These are phyloP conservation scores for Mycena galopus DNA, from an alignment of 768 basidiomycete genomes.

Conservation along the genomic window DNA sequence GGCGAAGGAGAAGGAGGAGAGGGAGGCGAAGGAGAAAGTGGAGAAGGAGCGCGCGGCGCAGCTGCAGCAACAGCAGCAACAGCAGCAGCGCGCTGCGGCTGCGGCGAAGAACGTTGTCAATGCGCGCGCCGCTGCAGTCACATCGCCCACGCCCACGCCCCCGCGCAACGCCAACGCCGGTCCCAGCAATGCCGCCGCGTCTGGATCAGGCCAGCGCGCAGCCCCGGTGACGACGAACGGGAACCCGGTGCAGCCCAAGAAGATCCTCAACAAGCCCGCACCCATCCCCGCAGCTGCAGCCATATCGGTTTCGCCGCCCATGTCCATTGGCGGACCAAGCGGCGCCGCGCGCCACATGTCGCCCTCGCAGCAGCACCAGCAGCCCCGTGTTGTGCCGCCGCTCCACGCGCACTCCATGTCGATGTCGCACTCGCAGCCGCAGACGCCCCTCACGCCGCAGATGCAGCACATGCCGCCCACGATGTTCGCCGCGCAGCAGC, in stretches of 20 bases:
- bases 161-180: conserved; percentile 52
- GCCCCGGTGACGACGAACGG: conserved; percentile 48
- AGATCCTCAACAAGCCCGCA: conserved; percentile 66
- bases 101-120: conserved; percentile 50
- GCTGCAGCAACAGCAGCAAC: conserved; percentile 44
- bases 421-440: conserved; percentile 57
- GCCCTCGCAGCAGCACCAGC: conserved; percentile 50
- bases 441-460: conserved; percentile 64
- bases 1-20: conserved; percentile 58
- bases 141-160: conserved; percentile 60
- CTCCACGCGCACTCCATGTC: conserved; percentile 42
- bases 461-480: conserved; percentile 59
- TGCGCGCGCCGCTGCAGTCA: conserved; percentile 49
- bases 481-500: conserved; percentile 60
- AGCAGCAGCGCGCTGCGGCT: conserved; percentile 64
- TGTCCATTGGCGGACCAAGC: conserved; percentile 39
- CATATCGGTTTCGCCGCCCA: conserved; percentile 39
- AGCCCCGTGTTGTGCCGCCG: conserved; percentile 48
- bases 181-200: conserved; percentile 52
- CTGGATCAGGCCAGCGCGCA: conserved; percentile 62
- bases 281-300: conserved; percentile 44
- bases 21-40: conserved; percentile 51
- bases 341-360: conserved; percentile 45
- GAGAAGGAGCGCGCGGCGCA: conserved; percentile 35
- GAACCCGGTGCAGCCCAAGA: conserved; percentile 67